Conservation (phyloP, 2,329 filamentous ascomycete species). For the Ophiostoma sp. region DNA sequence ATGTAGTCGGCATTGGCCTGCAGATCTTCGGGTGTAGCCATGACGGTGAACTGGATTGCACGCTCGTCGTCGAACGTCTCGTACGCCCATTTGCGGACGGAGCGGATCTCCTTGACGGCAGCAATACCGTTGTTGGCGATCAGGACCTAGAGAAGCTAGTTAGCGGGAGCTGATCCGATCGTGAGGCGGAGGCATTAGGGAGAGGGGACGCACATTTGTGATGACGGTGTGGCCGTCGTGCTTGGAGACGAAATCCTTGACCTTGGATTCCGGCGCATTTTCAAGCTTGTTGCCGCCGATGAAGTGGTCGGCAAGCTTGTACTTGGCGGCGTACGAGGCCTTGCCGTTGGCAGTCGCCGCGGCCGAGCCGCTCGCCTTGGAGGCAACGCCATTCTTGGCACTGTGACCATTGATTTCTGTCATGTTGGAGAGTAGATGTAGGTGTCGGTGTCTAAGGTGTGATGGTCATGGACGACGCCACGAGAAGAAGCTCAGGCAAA, state of each 20-base stretch:
- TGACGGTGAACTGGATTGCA: slow-evolving; percentile 98
- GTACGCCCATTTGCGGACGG: slow-evolving; percentile 99
- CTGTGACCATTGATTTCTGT: slow-evolving; percentile 48
- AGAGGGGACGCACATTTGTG: slow-evolving; percentile 71
- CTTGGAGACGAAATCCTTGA: slow-evolving; percentile 92
- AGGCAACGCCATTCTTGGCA: slow-evolving; percentile 40
- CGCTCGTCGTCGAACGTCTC: slow-evolving; percentile 98
- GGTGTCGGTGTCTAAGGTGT: not conserved
- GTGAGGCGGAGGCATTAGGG: not conserved
- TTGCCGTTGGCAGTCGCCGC: slow-evolving; percentile 59
- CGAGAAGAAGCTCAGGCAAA: not conserved
- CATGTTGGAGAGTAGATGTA: slow-evolving; percentile 42
- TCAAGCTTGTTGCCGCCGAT: slow-evolving; percentile 90
- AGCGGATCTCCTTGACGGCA: slow-evolving; percentile 98
- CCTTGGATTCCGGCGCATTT: slow-evolving; percentile 77
- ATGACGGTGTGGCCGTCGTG: slow-evolving; percentile 97
- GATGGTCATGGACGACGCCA: slow-evolving; percentile 9
- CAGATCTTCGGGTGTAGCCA: slow-evolving; percentile 98
- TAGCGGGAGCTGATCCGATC: not conserved
- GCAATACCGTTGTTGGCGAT: slow-evolving; percentile 99
- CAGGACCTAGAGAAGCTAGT: slow-evolving; percentile 64
- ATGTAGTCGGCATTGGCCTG: slow-evolving; percentile 99
- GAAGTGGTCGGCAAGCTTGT: slow-evolving; percentile 87
- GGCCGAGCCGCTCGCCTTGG: slow-evolving; percentile 43
- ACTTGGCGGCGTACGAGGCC: slow-evolving; percentile 73